Evolutionary conservation across 176 grass and related monocot genomes (phyloP), one percentile per base, ranked within the genome.

Genomic region (Juncus effusus): DNA sequence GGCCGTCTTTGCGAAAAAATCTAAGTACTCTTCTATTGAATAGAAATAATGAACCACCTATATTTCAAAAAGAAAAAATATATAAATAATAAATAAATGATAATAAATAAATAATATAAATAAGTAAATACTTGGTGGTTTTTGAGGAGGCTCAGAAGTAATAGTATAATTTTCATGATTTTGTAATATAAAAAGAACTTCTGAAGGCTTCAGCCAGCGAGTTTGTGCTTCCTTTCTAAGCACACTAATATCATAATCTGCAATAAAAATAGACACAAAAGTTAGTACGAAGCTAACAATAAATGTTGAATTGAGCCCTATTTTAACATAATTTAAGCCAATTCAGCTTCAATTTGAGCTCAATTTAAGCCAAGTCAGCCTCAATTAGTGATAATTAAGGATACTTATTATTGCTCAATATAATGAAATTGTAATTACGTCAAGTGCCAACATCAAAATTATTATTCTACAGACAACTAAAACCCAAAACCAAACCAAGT

Each of bases 11-110:
- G 47, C 94, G 88, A 53, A 97, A 97, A 87, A 80, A 93, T n/a
- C 94, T 69, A 67, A 89, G 90, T 65, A 97, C 80, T 11, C 83
- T 84, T 6, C 94, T 82, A 68, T 97, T 97, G 56, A 89, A 97
- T 56, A 97, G 85, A 80, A 97, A 97, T 52, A 97, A 65, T 41
- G 94, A 86, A 72, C 94, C 94, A 84, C 94, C 94, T 97, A 63
- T 56, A 63, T 37, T 60, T 37, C 19, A 40, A 5, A 51, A 79
- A 53, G 36, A 55, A 53, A 54, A 41, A 58, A 49, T 36, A 68
- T 3, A 67, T 56, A 38, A 78, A 53, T 6, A 64, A 37, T 10
- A 13, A 7, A 36, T 44, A 28, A 28, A 28, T 28, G 19, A 28
- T 28, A 28, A 28, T 28, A 28, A 28, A 28, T 28, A 28, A 28